Evolutionary conservation across 306 rosid species (phyloP).

Genomic region (Cajanus cajan): DNA sequence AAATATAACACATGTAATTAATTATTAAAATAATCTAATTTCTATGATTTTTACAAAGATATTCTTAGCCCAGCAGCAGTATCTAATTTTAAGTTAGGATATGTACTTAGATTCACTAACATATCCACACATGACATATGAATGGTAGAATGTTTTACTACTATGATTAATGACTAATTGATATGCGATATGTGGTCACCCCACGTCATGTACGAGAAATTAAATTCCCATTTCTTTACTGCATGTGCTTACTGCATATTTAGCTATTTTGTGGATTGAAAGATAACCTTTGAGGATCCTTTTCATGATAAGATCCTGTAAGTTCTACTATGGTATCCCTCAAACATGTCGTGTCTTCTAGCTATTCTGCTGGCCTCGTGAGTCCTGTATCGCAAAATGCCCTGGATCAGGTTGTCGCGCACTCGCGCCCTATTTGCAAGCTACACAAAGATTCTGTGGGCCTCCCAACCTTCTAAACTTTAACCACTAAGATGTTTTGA

Average conservation of each 20-base stretch:
- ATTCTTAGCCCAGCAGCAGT: no score
- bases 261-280: neutral
- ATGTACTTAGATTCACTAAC: no score
- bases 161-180: neutral
- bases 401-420: neutral
- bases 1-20: no score
- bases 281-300: neutral
- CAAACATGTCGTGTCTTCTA: neutral
- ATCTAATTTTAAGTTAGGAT: no score
- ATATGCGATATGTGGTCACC: neutral
- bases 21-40: no score
- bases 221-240: neutral
- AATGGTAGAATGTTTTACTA: neutral
- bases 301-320: neutral
- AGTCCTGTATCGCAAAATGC: neutral
- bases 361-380: neutral
- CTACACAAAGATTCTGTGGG: constrained; percentile 5
- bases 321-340: neutral
- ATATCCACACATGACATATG: no score
- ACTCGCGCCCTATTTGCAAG: neutral
- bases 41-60: no score
- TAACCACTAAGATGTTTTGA: neutral
- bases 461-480: neutral
- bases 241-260: neutral
- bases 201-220: no score